These are phyloP conservation scores for Neurospora sp. DNA, from an alignment of 495 filamentous ascomycete species.

Conservation along the genomic window DNA sequence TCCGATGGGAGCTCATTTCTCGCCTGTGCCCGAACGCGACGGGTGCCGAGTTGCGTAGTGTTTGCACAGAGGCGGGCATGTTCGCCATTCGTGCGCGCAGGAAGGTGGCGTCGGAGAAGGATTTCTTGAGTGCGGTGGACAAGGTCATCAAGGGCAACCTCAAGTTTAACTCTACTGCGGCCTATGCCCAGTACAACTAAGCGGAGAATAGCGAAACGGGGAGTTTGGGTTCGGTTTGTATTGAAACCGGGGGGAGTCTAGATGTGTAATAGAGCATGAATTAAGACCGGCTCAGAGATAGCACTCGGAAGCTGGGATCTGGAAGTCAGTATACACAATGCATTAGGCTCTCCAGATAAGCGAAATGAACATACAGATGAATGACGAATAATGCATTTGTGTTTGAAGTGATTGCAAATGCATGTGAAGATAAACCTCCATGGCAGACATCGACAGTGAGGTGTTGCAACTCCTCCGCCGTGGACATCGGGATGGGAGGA, in stretches of 20 bases:
- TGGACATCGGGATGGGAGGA: background rate
- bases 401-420: background rate
- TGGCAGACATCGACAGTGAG: background rate
- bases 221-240: background rate
- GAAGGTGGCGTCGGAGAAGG: conserved; percentile 99
- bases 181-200: conserved; percentile 99
- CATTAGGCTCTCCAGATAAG: background rate
- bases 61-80: conserved; percentile 99
- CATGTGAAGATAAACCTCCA: background rate
- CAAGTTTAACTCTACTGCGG: conserved; percentile 98
- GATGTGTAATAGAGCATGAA: conserved; percentile 8
- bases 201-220: background rate
- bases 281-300: background rate
- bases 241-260: conserved; percentile 11
- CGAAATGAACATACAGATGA: background rate
- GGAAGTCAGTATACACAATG: background rate
- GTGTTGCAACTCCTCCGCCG: background rate
- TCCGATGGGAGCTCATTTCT: conserved; percentile 96
- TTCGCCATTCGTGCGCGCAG: conserved; percentile 92
- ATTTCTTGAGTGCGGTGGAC: conserved; percentile 94
- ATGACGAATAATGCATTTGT: background rate
- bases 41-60: conserved; percentile 85
- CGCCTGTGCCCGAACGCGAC: conserved; percentile 95
- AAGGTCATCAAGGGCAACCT: conserved; percentile 99
- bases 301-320: background rate